Percentiles rank a stretch among this genome's conserved stretches.
These are phyloP conservation scores for Oidiodendron maius DNA, from an alignment of 495 filamentous ascomycete genomes.

Conservation along the genomic window DNA sequence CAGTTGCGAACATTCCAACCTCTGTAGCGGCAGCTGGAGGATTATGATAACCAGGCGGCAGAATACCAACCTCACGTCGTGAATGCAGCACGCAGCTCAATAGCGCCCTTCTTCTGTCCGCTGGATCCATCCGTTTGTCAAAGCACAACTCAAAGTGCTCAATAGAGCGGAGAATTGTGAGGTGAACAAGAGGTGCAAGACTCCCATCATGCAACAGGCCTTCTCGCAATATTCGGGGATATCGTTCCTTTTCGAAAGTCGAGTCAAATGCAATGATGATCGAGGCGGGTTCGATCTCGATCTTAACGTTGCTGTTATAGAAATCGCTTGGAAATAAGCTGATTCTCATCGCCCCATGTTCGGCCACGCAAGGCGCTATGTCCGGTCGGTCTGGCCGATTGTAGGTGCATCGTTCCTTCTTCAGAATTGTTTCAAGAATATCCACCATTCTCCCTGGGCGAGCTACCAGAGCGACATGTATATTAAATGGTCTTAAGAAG, in stretches of 20 bases:
- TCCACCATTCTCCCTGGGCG: slow-evolving; percentile 21
- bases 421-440: slow-evolving; percentile 17
- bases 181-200: slow-evolving; percentile 10
- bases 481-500: slow-evolving; percentile 1
- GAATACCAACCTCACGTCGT: slow-evolving; percentile 8
- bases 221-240: slow-evolving; percentile 4
- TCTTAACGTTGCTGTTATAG: background rate
- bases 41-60: background rate
- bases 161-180: slow-evolving; percentile 14
- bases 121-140: background rate
- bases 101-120: slow-evolving; percentile 10
- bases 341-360: slow-evolving; percentile 9
- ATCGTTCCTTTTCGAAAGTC: slow-evolving; percentile 1
- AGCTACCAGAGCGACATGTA: slow-evolving; percentile 15
- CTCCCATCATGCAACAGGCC: background rate
- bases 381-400: slow-evolving; percentile 6
- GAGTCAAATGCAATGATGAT: slow-evolving; percentile 21
- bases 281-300: slow-evolving; percentile 3
- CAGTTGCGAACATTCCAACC: slow-evolving; percentile 10
- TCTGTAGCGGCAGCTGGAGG: slow-evolving; percentile 9
- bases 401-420: slow-evolving; percentile 8
- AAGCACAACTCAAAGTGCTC: slow-evolving; percentile 21
- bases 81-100: slow-evolving; percentile 12
- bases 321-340: slow-evolving; percentile 14
- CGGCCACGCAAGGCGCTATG: background rate